Percentiles rank a stretch among this genome's conserved stretches.
These are phyloP conservation scores for Kluyveromyces aestuarii DNA, from an alignment of 805 yeast species.

Conservation along the genomic window DNA sequence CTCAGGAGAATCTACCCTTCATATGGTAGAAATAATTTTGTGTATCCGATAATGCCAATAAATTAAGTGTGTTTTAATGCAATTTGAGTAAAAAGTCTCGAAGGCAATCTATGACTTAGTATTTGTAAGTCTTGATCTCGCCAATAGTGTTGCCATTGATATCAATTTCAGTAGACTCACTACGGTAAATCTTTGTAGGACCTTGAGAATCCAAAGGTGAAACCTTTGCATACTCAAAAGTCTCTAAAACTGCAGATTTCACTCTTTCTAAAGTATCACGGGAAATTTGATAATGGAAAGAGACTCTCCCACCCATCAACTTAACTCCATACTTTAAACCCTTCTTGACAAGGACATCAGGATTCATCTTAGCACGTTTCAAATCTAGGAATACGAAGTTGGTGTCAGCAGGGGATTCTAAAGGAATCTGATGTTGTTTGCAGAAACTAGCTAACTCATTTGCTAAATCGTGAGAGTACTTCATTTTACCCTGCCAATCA, in stretches of 20 bases:
- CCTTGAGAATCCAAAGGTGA: slow-evolving; percentile 45
- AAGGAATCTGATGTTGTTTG: slow-evolving; percentile 39
- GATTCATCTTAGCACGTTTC: slow-evolving; percentile 43
- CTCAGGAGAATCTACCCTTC: slow-evolving; percentile 3
- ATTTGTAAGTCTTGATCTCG: slow-evolving; percentile 27
- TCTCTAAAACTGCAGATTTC: slow-evolving; percentile 48
- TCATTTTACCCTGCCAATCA: slow-evolving; percentile 48
- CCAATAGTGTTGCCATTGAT: slow-evolving; percentile 24
- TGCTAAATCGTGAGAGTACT: slow-evolving; percentile 42
- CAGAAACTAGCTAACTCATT: slow-evolving; percentile 45
- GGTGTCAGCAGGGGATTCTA: slow-evolving; percentile 73
- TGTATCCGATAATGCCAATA: slow-evolving; percentile 6
- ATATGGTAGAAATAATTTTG: slow-evolving; percentile 2
- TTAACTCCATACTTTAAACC: slow-evolving; percentile 55
- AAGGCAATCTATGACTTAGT: slow-evolving; percentile 8
- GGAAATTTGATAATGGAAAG: slow-evolving; percentile 67
- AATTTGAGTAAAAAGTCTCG: not conserved
- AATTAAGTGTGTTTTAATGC: not conserved
- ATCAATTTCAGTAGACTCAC: slow-evolving; percentile 29
- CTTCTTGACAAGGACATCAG: slow-evolving; percentile 41
- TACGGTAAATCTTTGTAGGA: slow-evolving; percentile 39
- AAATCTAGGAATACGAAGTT: slow-evolving; percentile 75
- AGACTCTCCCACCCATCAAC: slow-evolving; percentile 64
- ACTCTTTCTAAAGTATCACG: slow-evolving; percentile 46
- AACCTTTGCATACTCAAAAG: slow-evolving; percentile 42